These are phyloP conservation scores for Termitomyces heimii DNA, from an alignment of 768 basidiomycete genomes.

Conservation along the genomic window DNA sequence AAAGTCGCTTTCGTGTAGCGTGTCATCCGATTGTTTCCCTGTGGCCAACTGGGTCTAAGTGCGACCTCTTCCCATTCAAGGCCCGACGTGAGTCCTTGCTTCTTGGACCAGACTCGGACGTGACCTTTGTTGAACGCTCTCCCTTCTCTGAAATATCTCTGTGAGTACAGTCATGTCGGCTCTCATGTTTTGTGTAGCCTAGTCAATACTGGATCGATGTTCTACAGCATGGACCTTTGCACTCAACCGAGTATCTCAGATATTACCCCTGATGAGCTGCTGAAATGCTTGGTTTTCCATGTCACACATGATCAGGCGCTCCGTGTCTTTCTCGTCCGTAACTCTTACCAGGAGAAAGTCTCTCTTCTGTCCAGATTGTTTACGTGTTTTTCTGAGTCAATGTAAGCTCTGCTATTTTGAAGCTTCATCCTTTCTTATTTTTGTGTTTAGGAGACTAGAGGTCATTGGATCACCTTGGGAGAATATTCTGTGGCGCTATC, in stretches of 20 bases:
- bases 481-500: conserved; percentile 2
- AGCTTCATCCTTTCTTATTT: background rate
- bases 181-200: background rate
- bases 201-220: background rate
- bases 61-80: conserved; percentile 1
- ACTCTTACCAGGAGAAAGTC: conserved; percentile 4
- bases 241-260: conserved; percentile 9
- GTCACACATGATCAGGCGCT: conserved; percentile 12
- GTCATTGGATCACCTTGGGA: background rate
- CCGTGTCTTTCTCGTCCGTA: conserved; percentile 10
- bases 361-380: conserved; percentile 5
- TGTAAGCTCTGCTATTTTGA: conserved; percentile 3
- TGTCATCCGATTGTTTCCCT: conserved; percentile 9
- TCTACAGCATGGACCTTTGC: conserved; percentile 5
- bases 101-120: conserved; percentile 8
- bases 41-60: conserved; percentile 4
- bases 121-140: conserved; percentile 2
- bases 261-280: conserved; percentile 3
- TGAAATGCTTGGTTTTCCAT: conserved; percentile 5
- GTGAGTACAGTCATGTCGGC: background rate
- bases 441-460: background rate
- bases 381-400: background rate
- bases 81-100: conserved; percentile 4
- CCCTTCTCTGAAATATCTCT: conserved; percentile 5
- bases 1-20: conserved; percentile 6